phyloP scores from a whole-genome alignment of 257 asterid species.

The Penstemon davidsonii region DNA sequence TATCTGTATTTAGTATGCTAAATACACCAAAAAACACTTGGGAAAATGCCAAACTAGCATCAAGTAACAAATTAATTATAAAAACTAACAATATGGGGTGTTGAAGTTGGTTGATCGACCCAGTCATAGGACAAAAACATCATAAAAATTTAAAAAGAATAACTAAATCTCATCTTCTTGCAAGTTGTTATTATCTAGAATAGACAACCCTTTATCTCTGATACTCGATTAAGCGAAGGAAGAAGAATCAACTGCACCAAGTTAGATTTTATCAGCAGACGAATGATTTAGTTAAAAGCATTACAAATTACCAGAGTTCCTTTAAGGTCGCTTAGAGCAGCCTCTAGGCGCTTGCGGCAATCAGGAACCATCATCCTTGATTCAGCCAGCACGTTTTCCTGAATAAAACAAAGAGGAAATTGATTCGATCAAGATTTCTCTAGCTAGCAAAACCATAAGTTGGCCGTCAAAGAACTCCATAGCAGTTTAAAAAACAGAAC shows the following conservation, averaged over 20 bases:
- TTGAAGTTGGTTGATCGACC: not conserved
- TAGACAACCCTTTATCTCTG: not conserved
- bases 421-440: conserved; percentile 8
- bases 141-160: not conserved
- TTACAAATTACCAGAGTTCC: conserved; percentile 56
- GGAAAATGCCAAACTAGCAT: too few species aligned
- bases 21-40: too few species aligned
- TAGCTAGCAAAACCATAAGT: conserved; percentile 14
- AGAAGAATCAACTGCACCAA: conserved; percentile 3
- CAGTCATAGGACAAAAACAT: not conserved
- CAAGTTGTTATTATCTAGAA: not conserved
- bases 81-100: not conserved
- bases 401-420: conserved; percentile 22
- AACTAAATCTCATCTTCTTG: conserved; percentile 6
- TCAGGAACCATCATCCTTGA: conserved; percentile 98
- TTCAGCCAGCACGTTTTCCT: conserved; percentile 92
- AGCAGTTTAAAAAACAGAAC: not conserved
- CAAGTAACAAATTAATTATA: too few species aligned
- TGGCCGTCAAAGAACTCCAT: not conserved
- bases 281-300: not conserved
- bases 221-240: not conserved
- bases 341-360: conserved; percentile 80
- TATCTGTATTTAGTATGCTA: too few species aligned
- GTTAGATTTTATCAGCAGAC: not conserved
- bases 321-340: conserved; percentile 74